Conservation (phyloP, 2,329 filamentous ascomycete genomes). For the Pseudonectria buxi region DNA sequence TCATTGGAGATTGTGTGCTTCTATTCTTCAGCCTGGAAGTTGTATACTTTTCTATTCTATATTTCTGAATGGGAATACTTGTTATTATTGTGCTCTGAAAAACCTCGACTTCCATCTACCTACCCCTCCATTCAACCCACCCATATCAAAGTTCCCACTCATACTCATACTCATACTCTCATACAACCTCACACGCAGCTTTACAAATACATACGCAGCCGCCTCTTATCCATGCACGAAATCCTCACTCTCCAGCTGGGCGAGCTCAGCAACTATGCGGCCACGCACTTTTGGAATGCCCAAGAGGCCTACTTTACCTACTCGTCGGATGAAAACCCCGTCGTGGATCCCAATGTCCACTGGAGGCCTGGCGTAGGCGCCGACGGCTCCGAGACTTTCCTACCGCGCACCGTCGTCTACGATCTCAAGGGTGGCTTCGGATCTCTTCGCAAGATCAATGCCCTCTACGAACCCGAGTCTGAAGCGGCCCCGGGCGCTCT, state of each 20-base stretch:
- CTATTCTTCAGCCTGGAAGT: no score
- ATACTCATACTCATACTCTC: background rate
- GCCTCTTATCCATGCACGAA: constrained; percentile 65
- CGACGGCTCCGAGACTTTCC: constrained; percentile 85
- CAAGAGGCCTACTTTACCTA: constrained; percentile 99
- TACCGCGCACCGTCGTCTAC: constrained; percentile 86
- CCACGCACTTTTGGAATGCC: constrained; percentile 95
- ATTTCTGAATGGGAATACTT: no score
- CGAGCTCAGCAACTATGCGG: constrained; percentile 85
- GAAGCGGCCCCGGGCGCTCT: constrained; percentile 26
- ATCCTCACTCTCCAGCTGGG: constrained; percentile 92
- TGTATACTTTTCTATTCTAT: no score
- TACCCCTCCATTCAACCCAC: no score
- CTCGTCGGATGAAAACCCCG: constrained; percentile 35
- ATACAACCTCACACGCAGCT: background rate
- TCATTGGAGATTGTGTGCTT: no score
- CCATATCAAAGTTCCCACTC: no score
- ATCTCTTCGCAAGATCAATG: constrained; percentile 77
- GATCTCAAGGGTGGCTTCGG: constrained; percentile 94
- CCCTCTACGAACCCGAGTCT: constrained; percentile 63
- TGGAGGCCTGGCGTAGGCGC: constrained; percentile 78
- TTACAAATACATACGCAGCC: background rate
- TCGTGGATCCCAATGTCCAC: constrained; percentile 58
- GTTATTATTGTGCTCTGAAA: no score
- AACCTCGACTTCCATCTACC: no score